Evolutionary conservation across 257 asterid genomes (phyloP).

Genomic region (Haberlea rhodopensis): DNA sequence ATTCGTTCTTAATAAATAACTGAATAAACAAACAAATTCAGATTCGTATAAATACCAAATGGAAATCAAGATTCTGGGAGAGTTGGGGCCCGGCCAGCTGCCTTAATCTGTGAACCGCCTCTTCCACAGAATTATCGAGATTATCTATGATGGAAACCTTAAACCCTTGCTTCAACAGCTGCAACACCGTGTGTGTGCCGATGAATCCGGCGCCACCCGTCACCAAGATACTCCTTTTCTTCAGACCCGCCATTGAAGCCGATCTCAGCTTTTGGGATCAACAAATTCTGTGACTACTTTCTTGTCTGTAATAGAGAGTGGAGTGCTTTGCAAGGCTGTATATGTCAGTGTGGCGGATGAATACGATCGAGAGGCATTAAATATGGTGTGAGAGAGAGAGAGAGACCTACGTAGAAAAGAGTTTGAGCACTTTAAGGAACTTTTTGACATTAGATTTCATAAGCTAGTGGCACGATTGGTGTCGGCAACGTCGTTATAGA

Average conservation of each 20-base stretch:
- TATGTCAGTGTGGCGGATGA: conserved; percentile 10
- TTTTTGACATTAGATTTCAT: not conserved
- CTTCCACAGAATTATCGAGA: conserved; percentile 74
- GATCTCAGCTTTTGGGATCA: not conserved
- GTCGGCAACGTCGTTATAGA: too few species aligned
- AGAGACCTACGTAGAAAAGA: not conserved
- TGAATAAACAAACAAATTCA: not conserved
- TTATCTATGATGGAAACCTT: conserved; percentile 72
- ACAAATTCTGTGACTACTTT: not conserved
- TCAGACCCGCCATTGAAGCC: conserved; percentile 17
- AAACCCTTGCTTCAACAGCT: conserved; percentile 74
- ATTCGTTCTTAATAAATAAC: not conserved
- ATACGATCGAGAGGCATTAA: not conserved
- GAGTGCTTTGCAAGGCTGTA: conserved; percentile 12
- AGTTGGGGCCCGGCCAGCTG: conserved; percentile 56
- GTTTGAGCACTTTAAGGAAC: conserved; percentile 38
- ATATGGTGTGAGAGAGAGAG: not conserved
- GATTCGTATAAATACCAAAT: conserved; percentile 40
- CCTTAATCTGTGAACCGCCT: conserved; percentile 61
- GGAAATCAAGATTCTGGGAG: conserved; percentile 65
- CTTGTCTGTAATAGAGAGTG: not conserved
- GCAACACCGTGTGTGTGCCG: conserved; percentile 86
- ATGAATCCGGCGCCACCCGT: conserved; percentile 98
- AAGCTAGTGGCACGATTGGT: too few species aligned
- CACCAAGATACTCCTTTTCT: conserved; percentile 51